Conservation (phyloP, 352 stramenopile species). For the Pythium utonaiense region DNA sequence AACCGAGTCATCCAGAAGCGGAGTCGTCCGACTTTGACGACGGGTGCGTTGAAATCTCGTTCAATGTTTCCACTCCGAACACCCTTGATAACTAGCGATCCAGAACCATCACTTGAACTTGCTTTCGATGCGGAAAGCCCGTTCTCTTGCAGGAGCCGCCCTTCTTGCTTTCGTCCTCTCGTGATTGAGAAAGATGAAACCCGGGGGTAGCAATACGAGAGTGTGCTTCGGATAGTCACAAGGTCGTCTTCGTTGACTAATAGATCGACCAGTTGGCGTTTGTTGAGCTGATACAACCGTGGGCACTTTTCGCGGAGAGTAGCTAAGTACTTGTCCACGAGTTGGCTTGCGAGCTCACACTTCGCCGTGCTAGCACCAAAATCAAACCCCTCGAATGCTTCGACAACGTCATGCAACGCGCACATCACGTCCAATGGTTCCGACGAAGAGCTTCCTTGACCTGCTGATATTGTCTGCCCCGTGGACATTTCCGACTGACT, state of each 20-base stretch:
- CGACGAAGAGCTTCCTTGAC: background rate
- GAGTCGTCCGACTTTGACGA: slow-evolving; percentile 65
- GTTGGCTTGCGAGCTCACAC: slow-evolving; percentile 36
- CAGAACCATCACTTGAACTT: background rate
- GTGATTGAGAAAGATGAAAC: slow-evolving; percentile 35
- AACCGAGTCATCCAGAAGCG: slow-evolving; percentile 65
- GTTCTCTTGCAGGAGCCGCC: slow-evolving; percentile 3
- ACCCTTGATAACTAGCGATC: slow-evolving; percentile 12
- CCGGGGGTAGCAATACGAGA: slow-evolving; percentile 39
- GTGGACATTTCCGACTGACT: background rate
- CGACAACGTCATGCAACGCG: slow-evolving; percentile 35
- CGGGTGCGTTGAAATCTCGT: slow-evolving; percentile 26
- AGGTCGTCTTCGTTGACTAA: slow-evolving; percentile 40
- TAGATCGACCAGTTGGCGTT: slow-evolving; percentile 35
- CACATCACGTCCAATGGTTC: slow-evolving; percentile 26
- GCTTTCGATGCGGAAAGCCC: background rate
- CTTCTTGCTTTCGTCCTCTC: slow-evolving; percentile 16
- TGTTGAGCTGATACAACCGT: slow-evolving; percentile 38
- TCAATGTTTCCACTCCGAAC: background rate
- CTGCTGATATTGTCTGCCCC: too few species aligned
- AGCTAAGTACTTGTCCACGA: slow-evolving; percentile 40
- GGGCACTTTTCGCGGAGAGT: slow-evolving; percentile 35
- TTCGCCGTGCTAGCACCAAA: slow-evolving; percentile 35
- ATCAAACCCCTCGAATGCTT: slow-evolving; percentile 55
- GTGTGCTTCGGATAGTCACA: slow-evolving; percentile 20